Evolutionary conservation across 2,329 filamentous ascomycete genomes (phyloP), one percentile per base, ranked within the genome.

Genomic region (Ophiosphaerella narmari): DNA sequence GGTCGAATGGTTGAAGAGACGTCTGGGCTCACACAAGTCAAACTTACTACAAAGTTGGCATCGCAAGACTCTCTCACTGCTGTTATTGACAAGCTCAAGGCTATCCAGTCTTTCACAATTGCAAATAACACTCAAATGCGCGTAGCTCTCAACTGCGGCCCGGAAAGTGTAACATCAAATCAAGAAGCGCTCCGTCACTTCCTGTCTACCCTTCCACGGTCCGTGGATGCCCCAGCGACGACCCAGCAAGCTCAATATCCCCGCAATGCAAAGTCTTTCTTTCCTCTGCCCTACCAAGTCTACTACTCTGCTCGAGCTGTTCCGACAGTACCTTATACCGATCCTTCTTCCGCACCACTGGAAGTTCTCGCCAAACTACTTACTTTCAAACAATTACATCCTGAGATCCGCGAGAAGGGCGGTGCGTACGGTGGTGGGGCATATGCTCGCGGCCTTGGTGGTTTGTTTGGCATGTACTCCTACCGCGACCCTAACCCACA

Each of bases 371-470:
- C 92, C 11, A 91, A 97, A 71, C 84, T 99, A 14, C 83, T 99
- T 29, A 97, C 93, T 0, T 93, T 99, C 77, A 97, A 96, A 74
- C 90, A 97, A 68, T 81, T 99, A 24, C 94, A 99, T 70, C 93
- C 96, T 61, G 94, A 97, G 74, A 97, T 99, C 59, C 89, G 94
- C 47, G 94, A 99, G 71, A 97, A 97, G 75, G 94, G 94, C 29
- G 94, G 94, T 33, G 94, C 94, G 0, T 99, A 99, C 62, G 94
- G 94, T 38, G 94, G 91, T 18, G 91, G 92, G 12, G 93, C 94
- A 1, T 93, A 91, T 70, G 87, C 89, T 38, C 86, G 86, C 21
- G 84, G 88, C 0, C 77, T 96, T 7, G 88, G 90, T 60, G 93
- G 92, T 21, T 74, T 96, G 1, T 97, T 99, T 63, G 91, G 91